Percentiles rank a stretch among this genome's conserved stretches.
phyloP scores from a whole-genome alignment of 2,329 filamentous ascomycete genomes.

The Phaeosphaeria sp. region DNA sequence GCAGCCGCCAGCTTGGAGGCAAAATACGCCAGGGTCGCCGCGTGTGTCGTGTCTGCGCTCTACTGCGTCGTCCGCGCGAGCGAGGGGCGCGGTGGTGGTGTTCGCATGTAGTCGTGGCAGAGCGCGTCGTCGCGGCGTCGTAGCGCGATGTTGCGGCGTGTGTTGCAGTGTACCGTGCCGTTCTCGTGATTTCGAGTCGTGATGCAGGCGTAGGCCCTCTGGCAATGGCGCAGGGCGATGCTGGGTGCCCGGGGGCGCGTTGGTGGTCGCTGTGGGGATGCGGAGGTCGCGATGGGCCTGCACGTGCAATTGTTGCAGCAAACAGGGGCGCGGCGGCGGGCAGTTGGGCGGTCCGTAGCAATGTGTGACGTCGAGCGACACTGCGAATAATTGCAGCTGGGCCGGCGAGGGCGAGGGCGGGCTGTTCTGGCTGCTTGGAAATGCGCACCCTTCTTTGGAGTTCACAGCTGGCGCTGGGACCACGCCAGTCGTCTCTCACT shows the following conservation, averaged over 20 bases:
- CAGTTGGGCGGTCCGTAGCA: constrained; percentile 43
- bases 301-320: constrained; percentile 32
- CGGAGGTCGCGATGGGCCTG: constrained; percentile 25
- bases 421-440: constrained; percentile 33
- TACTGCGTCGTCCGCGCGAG: constrained; percentile 35
- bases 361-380: constrained; percentile 43
- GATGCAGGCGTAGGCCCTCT: constrained; percentile 3
- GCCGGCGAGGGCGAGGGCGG: constrained; percentile 36
- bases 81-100: constrained; percentile 26
- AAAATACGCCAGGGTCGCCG: constrained; percentile 45
- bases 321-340: constrained; percentile 18
- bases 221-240: constrained; percentile 17
- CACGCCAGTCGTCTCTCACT: constrained; percentile 23
- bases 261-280: constrained; percentile 32
- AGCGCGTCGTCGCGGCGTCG: constrained; percentile 36
- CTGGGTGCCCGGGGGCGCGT: constrained; percentile 30
- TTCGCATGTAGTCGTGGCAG: constrained; percentile 31
- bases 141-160: constrained; percentile 32
- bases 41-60: constrained; percentile 12
- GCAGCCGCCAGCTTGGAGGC: constrained; percentile 49
- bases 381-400: constrained; percentile 32
- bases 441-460: constrained; percentile 31
- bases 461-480: constrained; percentile 6
- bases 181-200: constrained; percentile 12
- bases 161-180: constrained; percentile 10